These are phyloP conservation scores for Fusarium incarnatum DNA, from an alignment of 2,329 filamentous ascomycete genomes.

Conservation along the genomic window DNA sequence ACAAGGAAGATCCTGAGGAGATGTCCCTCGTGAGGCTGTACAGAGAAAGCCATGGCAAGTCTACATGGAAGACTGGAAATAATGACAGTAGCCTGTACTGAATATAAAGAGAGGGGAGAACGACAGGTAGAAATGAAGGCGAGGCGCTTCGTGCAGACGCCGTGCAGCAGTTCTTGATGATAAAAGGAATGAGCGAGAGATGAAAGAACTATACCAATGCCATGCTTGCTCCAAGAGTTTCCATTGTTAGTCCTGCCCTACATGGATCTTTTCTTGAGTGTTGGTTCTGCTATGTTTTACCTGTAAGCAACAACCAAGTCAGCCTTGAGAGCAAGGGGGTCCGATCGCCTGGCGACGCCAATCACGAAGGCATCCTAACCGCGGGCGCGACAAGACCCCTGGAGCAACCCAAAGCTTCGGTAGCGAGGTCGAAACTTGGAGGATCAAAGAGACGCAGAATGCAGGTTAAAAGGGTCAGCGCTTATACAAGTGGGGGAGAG, in stretches of 20 bases:
- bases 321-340: constrained; percentile 29
- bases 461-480: constrained; percentile 34
- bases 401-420: constrained; percentile 39
- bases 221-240: constrained; percentile 13
- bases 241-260: constrained; percentile 33
- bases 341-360: constrained; percentile 42
- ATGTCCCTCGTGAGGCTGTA: constrained; percentile 33
- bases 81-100: constrained; percentile 7
- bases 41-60: constrained; percentile 39
- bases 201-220: constrained; percentile 11
- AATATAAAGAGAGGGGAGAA: constrained; percentile 16
- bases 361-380: constrained; percentile 43
- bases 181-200: constrained; percentile 37
- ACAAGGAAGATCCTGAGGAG: constrained; percentile 37
- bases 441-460: constrained; percentile 22
- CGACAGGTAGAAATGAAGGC: constrained; percentile 25
- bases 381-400: constrained; percentile 42
- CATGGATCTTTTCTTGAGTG: constrained; percentile 30
- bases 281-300: constrained; percentile 36
- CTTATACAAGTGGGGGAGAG: constrained; percentile 44
- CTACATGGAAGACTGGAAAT: constrained; percentile 33
- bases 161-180: constrained; percentile 37
- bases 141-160: constrained; percentile 33
- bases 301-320: constrained; percentile 33
- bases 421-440: constrained; percentile 24